Base-by-base conservation (phyloP, 805 yeast species). In the Schizosaccharomyces octosporus region DNA sequence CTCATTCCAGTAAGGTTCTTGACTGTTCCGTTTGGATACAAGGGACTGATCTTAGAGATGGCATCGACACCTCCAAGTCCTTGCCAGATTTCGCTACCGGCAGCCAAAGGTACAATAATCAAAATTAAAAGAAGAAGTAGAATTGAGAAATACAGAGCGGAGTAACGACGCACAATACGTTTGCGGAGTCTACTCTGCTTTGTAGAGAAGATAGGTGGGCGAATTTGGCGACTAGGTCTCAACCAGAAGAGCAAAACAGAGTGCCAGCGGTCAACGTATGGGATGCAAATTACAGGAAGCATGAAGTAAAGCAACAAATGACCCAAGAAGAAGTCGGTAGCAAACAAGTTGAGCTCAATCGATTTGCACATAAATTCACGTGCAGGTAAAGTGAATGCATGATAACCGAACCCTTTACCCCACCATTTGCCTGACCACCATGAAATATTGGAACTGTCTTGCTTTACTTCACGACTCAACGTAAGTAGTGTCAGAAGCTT, bases 371-470 rank as follows among this genome's bases (percentile, higher is more conserved):
- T 79, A 70, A 87, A 87, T 76, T 93, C 99, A 79, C 99, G 87
- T 61, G 85, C 71, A 64, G 98, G 98, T 76, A 90, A 97, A 42
- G 97, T 83, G 78, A 85, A 80, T 24, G 97, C 95, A 79, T 84
- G 81, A 81, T 83, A 82, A 64, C 98, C 98, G 73, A 89, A 75
- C 69, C 95, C 93, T 64, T 86, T 78, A 63, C 95, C 93, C 73
- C 88, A 88, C 99, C 99, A 93, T 75, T 88, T 89, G 79, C 99
- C 99, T 63, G 95, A 86, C 99, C 99, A 93, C 94, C 95, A 93
- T 36, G 98, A 97, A 67, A 95, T 85, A 76, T 93, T 93, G 45
- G 97, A 78, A 70, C 83, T 87, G 74, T 90, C 97, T 68, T 85
- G 86, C 82, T 87, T 87, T 78, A 88, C 88, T 76, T 93, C 99